Conservation (phyloP, 441 rosid species). For the Adansonia gregorii region DNA sequence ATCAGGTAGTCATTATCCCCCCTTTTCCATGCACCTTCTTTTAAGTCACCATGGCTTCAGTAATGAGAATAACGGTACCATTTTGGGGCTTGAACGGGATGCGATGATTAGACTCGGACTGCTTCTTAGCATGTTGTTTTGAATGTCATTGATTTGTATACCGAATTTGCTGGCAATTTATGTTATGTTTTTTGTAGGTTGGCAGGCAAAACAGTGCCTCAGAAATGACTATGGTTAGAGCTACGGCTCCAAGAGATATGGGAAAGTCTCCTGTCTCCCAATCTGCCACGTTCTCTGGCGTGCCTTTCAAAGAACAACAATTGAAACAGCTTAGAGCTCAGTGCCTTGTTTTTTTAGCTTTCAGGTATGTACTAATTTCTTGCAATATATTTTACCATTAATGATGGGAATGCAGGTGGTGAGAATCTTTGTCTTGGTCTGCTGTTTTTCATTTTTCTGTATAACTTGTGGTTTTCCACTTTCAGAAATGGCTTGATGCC, state of each 20-base stretch:
- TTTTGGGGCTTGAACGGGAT: slow-evolving; percentile 2
- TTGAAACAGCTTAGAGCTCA: slow-evolving; percentile 96
- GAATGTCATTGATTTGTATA: neutral
- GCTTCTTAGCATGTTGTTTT: slow-evolving; percentile 7
- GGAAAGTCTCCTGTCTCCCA: slow-evolving; percentile 69
- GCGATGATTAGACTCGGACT: neutral
- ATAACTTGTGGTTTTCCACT: slow-evolving; percentile 29
- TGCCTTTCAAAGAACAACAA: slow-evolving; percentile 89
- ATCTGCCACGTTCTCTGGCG: slow-evolving; percentile 47
- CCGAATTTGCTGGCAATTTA: slow-evolving; percentile 12
- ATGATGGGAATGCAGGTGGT: neutral
- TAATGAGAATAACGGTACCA: neutral
- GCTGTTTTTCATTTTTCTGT: neutral
- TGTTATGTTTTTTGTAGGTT: slow-evolving; percentile 43
- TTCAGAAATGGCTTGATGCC: slow-evolving; percentile 80
- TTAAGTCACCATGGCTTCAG: neutral
- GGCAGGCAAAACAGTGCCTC: slow-evolving; percentile 52
- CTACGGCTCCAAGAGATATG: slow-evolving; percentile 58
- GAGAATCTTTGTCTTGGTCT: slow-evolving; percentile 18
- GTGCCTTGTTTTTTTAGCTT: slow-evolving; percentile 92
- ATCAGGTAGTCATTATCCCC: slow-evolving; percentile 48
- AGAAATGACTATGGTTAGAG: slow-evolving; percentile 54
- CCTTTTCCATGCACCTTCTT: neutral
- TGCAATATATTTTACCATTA: slow-evolving; percentile 25
- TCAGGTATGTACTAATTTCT: slow-evolving; percentile 52